A percentile compares a stretch with the other conserved stretches of the same genome.
Evolutionary conservation across 352 stramenopile genomes (phyloP).

Genomic region (Aphanomyces euteiches): DNA sequence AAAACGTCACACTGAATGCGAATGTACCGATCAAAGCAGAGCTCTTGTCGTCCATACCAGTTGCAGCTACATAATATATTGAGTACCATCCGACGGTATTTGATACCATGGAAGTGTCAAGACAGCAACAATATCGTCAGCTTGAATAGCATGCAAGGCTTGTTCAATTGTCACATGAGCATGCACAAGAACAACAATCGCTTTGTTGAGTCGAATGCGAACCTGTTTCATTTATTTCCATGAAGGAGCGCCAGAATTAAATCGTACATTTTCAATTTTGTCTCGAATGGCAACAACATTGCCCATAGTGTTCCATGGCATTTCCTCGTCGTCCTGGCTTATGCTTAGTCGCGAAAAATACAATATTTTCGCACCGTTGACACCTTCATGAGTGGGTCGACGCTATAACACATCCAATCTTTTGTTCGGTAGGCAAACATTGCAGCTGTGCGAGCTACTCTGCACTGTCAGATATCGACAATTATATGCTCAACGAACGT

Average conservation of each 20-base stretch:
- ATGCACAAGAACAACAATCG: constrained; percentile 71
- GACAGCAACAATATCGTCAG: constrained; percentile 53
- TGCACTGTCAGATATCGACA: constrained; percentile 7
- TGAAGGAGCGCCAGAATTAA: background rate
- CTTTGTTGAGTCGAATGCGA: constrained; percentile 49
- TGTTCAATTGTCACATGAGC: constrained; percentile 75
- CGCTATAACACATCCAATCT: constrained; percentile 72
- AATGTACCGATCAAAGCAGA: constrained; percentile 42
- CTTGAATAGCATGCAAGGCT: constrained; percentile 58
- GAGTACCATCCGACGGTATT: background rate
- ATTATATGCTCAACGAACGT: constrained; percentile 38
- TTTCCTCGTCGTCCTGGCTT: background rate
- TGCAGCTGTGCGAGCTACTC: constrained; percentile 59
- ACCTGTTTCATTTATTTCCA: constrained; percentile 5
- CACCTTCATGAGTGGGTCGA: constrained; percentile 66
- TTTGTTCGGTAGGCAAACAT: constrained; percentile 71
- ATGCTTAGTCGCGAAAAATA: background rate
- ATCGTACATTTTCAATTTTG: constrained; percentile 76
- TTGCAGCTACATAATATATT: constrained; percentile 44
- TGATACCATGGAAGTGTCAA: constrained; percentile 59
- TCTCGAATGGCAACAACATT: constrained; percentile 76
- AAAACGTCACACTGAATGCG: background rate
- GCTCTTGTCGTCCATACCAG: constrained; percentile 72
- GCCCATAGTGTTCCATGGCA: constrained; percentile 45
- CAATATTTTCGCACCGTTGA: constrained; percentile 1